Evolutionary conservation across 2,329 filamentous ascomycete genomes (phyloP).

Genomic region (Colletotrichum scovillei): DNA sequence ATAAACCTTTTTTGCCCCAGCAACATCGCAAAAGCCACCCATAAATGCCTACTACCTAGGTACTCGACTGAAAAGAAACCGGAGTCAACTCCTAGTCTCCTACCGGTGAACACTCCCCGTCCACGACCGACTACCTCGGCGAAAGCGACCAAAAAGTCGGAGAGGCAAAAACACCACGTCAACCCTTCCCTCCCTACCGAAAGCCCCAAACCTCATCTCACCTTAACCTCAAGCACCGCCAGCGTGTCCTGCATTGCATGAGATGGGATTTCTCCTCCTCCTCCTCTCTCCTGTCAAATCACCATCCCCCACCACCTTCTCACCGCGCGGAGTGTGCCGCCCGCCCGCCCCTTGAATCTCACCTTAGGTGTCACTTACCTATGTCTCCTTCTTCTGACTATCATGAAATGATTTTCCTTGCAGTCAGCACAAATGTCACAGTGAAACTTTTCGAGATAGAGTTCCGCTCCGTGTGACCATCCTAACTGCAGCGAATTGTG

Average conservation of each 20-base stretch:
- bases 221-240: constrained; percentile 19
- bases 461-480: too few species aligned
- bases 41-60: background rate
- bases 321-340: background rate
- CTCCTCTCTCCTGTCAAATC: background rate
- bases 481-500: too few species aligned
- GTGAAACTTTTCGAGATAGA: too few species aligned
- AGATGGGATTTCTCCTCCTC: constrained; percentile 12
- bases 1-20: background rate
- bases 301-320: background rate
- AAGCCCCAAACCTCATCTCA: background rate
- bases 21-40: background rate
- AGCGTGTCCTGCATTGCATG: constrained; percentile 37
- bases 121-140: background rate
- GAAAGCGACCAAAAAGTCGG: background rate
- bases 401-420: too few species aligned
- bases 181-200: background rate
- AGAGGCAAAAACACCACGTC: constrained; percentile 18
- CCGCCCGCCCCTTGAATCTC: background rate
- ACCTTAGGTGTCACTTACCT: background rate
- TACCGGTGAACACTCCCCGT: background rate
- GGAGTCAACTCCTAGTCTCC: background rate
- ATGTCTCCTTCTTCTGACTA: too few species aligned
- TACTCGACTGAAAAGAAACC: background rate
- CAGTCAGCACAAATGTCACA: too few species aligned